phyloP scores from a whole-genome alignment of 2,329 filamentous ascomycete species.

The Hyphodiscus sp. region DNA sequence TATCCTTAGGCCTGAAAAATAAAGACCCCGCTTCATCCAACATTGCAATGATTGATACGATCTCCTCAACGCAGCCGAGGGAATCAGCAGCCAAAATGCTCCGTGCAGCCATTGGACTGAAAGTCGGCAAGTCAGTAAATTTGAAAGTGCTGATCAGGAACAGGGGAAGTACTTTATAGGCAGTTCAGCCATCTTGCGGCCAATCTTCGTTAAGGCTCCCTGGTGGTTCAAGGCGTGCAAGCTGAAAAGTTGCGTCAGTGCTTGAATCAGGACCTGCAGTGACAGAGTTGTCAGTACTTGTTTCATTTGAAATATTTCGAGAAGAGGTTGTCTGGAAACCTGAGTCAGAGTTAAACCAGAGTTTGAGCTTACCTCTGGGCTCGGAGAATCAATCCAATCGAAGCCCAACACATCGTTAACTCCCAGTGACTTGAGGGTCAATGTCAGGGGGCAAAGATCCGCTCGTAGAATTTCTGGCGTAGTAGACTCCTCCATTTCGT shows the following conservation, averaged over 20 bases:
- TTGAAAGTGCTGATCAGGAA: constrained; percentile 49
- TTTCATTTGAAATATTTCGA: too few species aligned
- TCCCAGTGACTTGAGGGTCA: constrained; percentile 82
- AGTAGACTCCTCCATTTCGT: constrained; percentile 87
- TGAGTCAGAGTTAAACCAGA: too few species aligned
- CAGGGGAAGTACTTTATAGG: constrained; percentile 58
- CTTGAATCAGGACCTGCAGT: constrained; percentile 61
- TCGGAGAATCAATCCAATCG: constrained; percentile 92
- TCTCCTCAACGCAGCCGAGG: constrained; percentile 88
- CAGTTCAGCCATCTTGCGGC: constrained; percentile 92
- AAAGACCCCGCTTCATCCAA: constrained; percentile 80
- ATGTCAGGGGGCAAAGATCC: constrained; percentile 75
- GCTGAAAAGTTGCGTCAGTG: constrained; percentile 85
- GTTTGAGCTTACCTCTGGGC: constrained; percentile 54
- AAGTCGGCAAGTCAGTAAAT: constrained; percentile 51
- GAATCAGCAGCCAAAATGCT: constrained; percentile 66
- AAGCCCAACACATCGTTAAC: constrained; percentile 92
- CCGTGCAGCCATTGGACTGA: too few species aligned
- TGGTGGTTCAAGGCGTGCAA: constrained; percentile 83
- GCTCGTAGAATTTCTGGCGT: constrained; percentile 90
- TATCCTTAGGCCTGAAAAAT: constrained; percentile 94
- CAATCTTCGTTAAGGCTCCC: constrained; percentile 83
- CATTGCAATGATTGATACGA: constrained; percentile 92
- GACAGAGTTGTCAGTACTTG: too few species aligned
- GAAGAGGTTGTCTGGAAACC: too few species aligned